A percentile compares a stretch with the other conserved stretches of the same genome.
Conservation (phyloP, 352 stramenopile genomes). For the Globisporangium paddicum region DNA sequence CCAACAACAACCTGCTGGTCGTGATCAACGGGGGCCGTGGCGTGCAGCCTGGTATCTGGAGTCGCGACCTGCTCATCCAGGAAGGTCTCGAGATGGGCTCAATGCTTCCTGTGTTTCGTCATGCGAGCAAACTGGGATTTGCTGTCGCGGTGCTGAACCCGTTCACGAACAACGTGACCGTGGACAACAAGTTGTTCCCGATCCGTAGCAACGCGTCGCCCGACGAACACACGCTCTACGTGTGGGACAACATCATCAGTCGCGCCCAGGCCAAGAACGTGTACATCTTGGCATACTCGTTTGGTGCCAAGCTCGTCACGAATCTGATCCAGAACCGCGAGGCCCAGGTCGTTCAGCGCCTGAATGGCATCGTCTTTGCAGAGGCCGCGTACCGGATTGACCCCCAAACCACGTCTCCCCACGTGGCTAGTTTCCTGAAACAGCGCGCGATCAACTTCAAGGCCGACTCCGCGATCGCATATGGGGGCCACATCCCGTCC, state of each 20-base stretch:
- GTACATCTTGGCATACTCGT: slow-evolving; percentile 65
- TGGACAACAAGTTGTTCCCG: slow-evolving; percentile 42
- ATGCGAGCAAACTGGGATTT: slow-evolving; percentile 36
- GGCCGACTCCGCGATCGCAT: slow-evolving; percentile 35
- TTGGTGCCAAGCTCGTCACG: slow-evolving; percentile 63
- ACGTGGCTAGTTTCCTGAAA: slow-evolving; percentile 54
- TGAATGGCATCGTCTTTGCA: slow-evolving; percentile 65
- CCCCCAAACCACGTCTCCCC: slow-evolving; percentile 35
- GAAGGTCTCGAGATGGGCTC: slow-evolving; percentile 71
- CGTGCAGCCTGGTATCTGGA: slow-evolving; percentile 75
- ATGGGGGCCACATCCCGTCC: slow-evolving; percentile 40
- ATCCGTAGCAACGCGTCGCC: slow-evolving; percentile 58
- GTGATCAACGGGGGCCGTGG: slow-evolving; percentile 68
- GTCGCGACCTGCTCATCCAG: slow-evolving; percentile 66
- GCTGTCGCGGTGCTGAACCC: slow-evolving; percentile 66
- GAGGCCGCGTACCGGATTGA: slow-evolving; percentile 63
- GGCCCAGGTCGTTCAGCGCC: slow-evolving; percentile 41
- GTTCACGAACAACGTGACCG: slow-evolving; percentile 67
- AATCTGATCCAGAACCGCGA: slow-evolving; percentile 64
- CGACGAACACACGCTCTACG: slow-evolving; percentile 68
- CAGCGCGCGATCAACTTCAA: slow-evolving; percentile 77
- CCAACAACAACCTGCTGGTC: slow-evolving; percentile 53
- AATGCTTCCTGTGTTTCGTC: slow-evolving; percentile 67
- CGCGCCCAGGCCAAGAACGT: slow-evolving; percentile 52
- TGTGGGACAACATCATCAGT: slow-evolving; percentile 74